phyloP scores from a whole-genome alignment of 2,329 filamentous ascomycete species.

The Didymella glomerata region DNA sequence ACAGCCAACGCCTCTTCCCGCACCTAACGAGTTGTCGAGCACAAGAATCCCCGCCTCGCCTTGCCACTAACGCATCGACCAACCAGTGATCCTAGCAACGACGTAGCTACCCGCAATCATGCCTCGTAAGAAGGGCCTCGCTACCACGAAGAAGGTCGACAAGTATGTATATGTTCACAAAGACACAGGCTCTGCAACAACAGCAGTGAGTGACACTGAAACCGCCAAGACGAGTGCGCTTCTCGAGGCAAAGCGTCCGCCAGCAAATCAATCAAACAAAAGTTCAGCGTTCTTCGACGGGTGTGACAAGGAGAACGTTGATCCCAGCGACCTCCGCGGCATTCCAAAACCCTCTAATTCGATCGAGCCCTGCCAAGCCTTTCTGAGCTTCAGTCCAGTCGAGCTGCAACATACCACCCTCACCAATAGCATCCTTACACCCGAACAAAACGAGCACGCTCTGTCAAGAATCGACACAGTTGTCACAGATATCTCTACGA shows the following conservation, averaged over 20 bases:
- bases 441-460: conserved; percentile 4
- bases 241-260: neutral
- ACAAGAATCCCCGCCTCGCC: conserved; percentile 35
- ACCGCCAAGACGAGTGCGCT: neutral
- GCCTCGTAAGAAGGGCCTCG: conserved; percentile 38
- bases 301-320: conserved; percentile 22
- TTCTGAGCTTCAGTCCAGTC: conserved; percentile 6
- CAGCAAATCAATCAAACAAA: neutral
- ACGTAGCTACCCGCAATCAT: conserved; percentile 25
- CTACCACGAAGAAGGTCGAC: conserved; percentile 32
- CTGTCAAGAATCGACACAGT: neutral
- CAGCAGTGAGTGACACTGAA: neutral
- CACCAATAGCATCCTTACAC: conserved; percentile 18
- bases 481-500: neutral
- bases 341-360: conserved; percentile 31
- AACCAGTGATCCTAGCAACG: conserved; percentile 29
- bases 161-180: conserved; percentile 28
- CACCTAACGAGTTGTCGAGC: conserved; percentile 35
- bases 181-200: neutral
- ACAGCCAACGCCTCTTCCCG: conserved; percentile 22
- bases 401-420: conserved; percentile 24
- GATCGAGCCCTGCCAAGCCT: conserved; percentile 27
- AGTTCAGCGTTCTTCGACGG: neutral
- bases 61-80: conserved; percentile 36
- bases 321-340: conserved; percentile 25